Evolutionary conservation across 1,284 basidiomycete genomes (phyloP), one percentile per base, ranked within the genome.

Genomic region (Cryptococcus hybrid): DNA sequence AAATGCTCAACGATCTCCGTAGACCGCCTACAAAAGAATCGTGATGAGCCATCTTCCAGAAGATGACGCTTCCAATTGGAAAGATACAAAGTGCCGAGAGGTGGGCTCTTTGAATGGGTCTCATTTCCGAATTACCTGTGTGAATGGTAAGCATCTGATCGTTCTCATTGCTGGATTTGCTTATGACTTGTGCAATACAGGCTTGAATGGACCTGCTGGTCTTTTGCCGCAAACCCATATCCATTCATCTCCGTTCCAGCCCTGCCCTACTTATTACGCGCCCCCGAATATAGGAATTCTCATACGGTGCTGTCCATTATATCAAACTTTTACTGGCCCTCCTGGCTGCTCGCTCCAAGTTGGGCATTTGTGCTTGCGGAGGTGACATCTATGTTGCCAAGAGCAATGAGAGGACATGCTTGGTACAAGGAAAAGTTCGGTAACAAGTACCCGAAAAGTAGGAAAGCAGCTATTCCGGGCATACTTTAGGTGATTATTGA

Each of bases 91-190:
- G 87, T 96, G 60, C 93, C 93, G 0, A 81, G 86, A 53, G 92
- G 92, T 0, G 85, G 86, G 3, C 79, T 95, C 37, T 96, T 90
- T 80, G 70, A 76, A 50, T 85, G 83, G 70, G 82, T 96, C 63
- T 91, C 90, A n/a, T 94, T 87, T 77, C 92, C 93, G 1, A 93
- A 96, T 78, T 96, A 96, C 76, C 80, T 92, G 51, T 92, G 88
- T 77, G 92, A 95, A 76, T 96, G 81, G 77, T 78, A 51, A 52
- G 76, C 18, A 2, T 24, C 30, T 30, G 30, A 30, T 34, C n/a
- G 36, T 40, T 3, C 15, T 40, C 8, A 35, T 46, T 44, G 18
- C 7, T 44, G 3, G n/a, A 44, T 12, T 7, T 43, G 30, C 15
- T 9, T 7, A 12, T 44, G 18, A 45, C 40, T 18, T 30, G 30